Base-by-base conservation (phyloP, 164 flowering plant genomes). In the Vitis riparia region DNA sequence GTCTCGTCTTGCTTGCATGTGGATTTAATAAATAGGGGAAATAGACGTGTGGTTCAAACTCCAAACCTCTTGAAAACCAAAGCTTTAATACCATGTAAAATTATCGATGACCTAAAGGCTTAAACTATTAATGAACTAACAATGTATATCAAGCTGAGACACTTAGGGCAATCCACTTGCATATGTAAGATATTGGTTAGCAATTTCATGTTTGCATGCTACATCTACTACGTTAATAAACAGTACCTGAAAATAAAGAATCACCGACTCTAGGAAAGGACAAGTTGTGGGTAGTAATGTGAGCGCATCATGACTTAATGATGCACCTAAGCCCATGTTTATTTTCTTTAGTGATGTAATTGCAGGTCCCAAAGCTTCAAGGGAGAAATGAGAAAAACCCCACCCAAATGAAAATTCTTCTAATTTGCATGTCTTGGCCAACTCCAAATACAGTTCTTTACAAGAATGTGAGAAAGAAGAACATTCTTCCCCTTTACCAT, bases 261-360 rank as follows among this genome's bases (percentile, higher is more conserved):
- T 59, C 59, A 92, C 67, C 3, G 83, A 75, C 82, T 90, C 90
- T 37, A 90, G 81, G 73, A 78, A 53, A 44, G 95, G 97, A 80
- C 91, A 89, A 51, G 68, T 16, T 7, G 67, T 57, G n/a, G 90
- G 80, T 59, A 92, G 77, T 59, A 70, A 74, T 51, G 51, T 65
- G 51, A 90, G 74, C 4, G 80, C 85, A 59, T 77, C 77, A 62
- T 82, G 78, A 55, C 89, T 84, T 15, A 92, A 68, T 19, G 90
- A 81, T 75, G 83, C 95, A 75, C 97, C 97, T 60, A 92, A 78
- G 72, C 97, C 93, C 57, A 90, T 82, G 73, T 78, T 70, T 61
- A 90, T 68, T 58, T 77, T 55, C 74, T 71, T 81, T 19, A 90
- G 72, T 44, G 85, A 75, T 63, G 51, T 62, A 50, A 86, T 65